These are phyloP conservation scores for Sungouiella thailandica DNA, from an alignment of 805 yeast genomes.

Conservation along the genomic window DNA sequence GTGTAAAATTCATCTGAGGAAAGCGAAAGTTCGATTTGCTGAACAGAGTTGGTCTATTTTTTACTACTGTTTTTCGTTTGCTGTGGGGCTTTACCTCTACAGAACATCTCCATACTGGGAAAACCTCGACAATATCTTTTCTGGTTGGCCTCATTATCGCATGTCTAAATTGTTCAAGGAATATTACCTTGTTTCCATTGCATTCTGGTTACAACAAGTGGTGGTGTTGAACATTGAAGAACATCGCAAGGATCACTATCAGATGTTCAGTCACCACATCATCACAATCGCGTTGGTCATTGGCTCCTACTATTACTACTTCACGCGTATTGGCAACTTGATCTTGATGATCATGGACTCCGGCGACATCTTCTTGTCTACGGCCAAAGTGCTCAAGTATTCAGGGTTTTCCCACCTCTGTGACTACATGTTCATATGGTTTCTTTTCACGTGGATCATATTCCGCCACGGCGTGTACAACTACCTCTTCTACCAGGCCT, in stretches of 20 bases:
- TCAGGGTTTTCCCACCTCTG: conserved; percentile 56
- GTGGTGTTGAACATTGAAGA: conserved; percentile 73
- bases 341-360: conserved; percentile 78
- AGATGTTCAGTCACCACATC: conserved; percentile 87
- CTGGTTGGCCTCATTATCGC: conserved; percentile 70
- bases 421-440: conserved; percentile 64
- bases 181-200: conserved; percentile 69
- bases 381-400: conserved; percentile 76
- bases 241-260: conserved; percentile 73
- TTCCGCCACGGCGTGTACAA: conserved; percentile 73
- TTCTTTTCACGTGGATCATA: conserved; percentile 63
- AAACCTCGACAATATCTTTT: conserved; percentile 54
- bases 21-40: conserved; percentile 63
- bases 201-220: conserved; percentile 77
- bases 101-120: conserved; percentile 53
- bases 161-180: conserved; percentile 50
- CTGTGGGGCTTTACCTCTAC: conserved; percentile 55
- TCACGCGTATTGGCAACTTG: conserved; percentile 72
- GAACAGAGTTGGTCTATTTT: conserved; percentile 80
- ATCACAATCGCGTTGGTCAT: conserved; percentile 63
- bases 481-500: conserved; percentile 58
- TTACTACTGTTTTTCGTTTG: conserved; percentile 54
- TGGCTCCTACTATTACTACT: conserved; percentile 72
- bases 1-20: conserved; percentile 42
- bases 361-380: conserved; percentile 66